Conservation (phyloP, 2,329 filamentous ascomycete species). For the Fusarium euwallaceae region DNA sequence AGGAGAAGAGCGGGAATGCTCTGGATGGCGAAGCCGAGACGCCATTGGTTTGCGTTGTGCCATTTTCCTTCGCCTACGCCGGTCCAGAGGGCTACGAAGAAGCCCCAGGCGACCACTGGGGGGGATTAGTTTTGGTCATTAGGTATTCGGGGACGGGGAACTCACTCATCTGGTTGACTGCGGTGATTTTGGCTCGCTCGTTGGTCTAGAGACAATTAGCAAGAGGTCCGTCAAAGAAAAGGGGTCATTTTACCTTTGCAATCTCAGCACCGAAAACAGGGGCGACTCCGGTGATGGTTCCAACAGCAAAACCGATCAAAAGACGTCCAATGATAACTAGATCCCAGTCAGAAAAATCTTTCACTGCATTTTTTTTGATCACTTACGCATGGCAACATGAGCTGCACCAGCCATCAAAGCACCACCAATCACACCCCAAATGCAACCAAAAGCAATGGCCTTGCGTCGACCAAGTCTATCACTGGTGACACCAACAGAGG, state of each 20-base stretch:
- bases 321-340: conserved; percentile 55
- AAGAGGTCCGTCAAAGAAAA: not conserved
- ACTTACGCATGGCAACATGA: conserved; percentile 57
- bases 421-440: conserved; percentile 55
- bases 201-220: conserved; percentile 43
- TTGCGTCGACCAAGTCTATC: conserved; percentile 54
- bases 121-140: not conserved
- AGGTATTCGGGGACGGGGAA: accelerated
- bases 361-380: too few species aligned
- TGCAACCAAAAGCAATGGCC: conserved; percentile 57
- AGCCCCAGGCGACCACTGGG: conserved; percentile 57
- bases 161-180: conserved; percentile 58
- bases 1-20: conserved; percentile 52
- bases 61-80: conserved; percentile 56
- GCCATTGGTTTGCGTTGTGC: conserved; percentile 55
- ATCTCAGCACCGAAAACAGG: conserved; percentile 58
- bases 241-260: conserved; percentile 50
- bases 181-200: conserved; percentile 56
- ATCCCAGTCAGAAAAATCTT: not conserved
- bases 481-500: conserved; percentile 55
- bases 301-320: conserved; percentile 55
- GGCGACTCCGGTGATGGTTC: conserved; percentile 57
- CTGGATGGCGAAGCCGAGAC: conserved; percentile 54
- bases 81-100: conserved; percentile 57
- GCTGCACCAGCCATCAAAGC: conserved; percentile 57